Evolutionary conservation across 148 eudicot genomes (phyloP).

Genomic region (Rhododendron vialii): DNA sequence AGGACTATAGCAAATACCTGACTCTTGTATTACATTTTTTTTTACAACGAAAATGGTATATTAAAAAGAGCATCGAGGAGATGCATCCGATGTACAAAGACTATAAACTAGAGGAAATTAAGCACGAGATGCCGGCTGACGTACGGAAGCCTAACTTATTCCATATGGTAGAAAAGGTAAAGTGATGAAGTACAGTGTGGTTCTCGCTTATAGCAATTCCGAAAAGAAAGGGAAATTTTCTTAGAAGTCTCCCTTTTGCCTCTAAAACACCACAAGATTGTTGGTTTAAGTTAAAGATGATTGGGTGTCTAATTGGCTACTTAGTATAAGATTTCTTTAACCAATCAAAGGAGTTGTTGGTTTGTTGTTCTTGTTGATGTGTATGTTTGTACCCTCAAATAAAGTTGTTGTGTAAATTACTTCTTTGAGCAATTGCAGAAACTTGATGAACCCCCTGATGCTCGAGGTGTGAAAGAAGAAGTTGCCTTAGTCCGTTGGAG

Average conservation of each 20-base stretch:
- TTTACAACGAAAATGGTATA: not conserved
- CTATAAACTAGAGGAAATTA: not conserved
- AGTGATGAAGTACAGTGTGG: not conserved
- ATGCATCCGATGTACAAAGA: not conserved
- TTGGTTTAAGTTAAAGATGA: not conserved
- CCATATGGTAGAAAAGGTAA: not conserved
- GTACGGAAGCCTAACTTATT: not conserved
- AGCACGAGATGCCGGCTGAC: not conserved
- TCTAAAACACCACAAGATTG: not conserved
- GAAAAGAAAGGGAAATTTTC: not conserved
- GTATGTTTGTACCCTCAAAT: not conserved
- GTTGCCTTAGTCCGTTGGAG: conserved; percentile 16
- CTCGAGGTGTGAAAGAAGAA: conserved; percentile 10
- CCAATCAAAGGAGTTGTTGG: not conserved
- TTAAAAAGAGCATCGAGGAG: not conserved
- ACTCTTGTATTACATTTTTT: not conserved
- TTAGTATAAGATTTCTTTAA: not conserved
- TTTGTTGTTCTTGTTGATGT: not conserved
- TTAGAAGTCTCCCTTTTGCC: not conserved
- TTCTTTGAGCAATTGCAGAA: conserved; percentile 18
- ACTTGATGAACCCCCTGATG: conserved; percentile 25
- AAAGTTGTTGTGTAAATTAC: not conserved
- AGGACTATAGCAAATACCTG: not conserved
- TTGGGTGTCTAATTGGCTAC: not conserved
- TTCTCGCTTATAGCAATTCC: not conserved